Conservation (phyloP, 495 filamentous ascomycete species). For the Aspergillus incahuasiensis region DNA sequence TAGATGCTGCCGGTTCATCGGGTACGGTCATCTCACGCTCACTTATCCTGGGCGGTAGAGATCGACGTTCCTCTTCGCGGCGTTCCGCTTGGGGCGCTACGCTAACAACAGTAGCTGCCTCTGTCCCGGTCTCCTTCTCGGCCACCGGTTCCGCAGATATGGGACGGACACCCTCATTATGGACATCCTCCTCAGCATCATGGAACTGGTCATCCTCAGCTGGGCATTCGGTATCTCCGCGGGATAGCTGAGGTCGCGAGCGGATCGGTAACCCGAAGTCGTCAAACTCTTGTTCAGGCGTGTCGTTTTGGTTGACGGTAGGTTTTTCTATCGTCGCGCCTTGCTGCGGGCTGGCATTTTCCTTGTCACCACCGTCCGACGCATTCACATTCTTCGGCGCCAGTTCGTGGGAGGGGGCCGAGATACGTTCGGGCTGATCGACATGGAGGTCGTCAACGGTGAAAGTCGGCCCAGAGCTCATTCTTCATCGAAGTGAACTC, state of each 20-base stretch:
- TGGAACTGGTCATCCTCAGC: conserved; percentile 21
- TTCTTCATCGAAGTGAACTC: conserved; percentile 20
- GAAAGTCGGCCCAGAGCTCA: conserved; percentile 20
- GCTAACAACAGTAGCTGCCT: not conserved
- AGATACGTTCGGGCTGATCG: conserved; percentile 14
- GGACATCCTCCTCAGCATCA: conserved; percentile 17
- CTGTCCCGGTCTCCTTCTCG: not conserved
- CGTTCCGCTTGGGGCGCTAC: not conserved
- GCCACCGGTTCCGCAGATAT: conserved; percentile 3
- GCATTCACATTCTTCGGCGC: not conserved
- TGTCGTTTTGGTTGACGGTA: conserved; percentile 1
- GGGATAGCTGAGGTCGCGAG: conserved; percentile 19
- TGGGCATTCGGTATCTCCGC: conserved; percentile 14
- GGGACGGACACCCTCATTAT: not conserved
- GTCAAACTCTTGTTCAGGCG: conserved; percentile 25
- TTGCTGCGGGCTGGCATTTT: conserved; percentile 12
- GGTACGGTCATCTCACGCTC: not conserved
- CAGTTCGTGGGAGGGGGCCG: conserved; percentile 2
- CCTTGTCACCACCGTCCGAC: conserved; percentile 17
- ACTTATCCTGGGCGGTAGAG: not conserved
- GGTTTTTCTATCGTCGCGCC: conserved; percentile 5
- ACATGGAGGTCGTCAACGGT: conserved; percentile 20
- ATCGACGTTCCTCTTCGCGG: not conserved
- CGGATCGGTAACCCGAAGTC: conserved; percentile 47
- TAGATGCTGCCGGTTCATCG: not conserved